Evolutionary conservation across 768 basidiomycete genomes (phyloP), one percentile per base, ranked within the genome.

Genomic region (Lentinula sp.): DNA sequence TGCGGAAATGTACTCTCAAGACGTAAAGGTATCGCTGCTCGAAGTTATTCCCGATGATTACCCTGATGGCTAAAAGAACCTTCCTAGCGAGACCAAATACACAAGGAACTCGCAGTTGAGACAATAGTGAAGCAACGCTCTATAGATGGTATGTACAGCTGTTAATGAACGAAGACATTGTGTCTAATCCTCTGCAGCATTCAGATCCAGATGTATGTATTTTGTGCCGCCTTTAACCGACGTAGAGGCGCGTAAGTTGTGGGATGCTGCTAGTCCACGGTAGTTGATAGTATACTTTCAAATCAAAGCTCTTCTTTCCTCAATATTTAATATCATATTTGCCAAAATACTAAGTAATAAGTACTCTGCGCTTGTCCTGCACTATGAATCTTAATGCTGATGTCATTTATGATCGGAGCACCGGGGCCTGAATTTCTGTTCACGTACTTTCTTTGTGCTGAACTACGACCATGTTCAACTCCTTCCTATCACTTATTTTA

Each of bases 151-250:
- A 63, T 65, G 78, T 45, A 52, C 35, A 42, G 52, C 49, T 62
- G 61, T 60, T 67, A 35, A 54, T 56, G 52, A 57, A 37, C 40
- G 53, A 45, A 55, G 34, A 35, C 40, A 15, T 15, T 49, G 53
- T 13, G 39, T 43, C 62, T 65, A 10, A 15, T 64, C 8, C 48
- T 67, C 28, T 56, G 49, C 57, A 94, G 91, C 88, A 35, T 93
- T 94, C 70, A 80, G 80, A 61, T 81, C 88, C 49, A 86, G 90
- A 54, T 94, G 91, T 75, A 84, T 82, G 69, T 92, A 88, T 70
- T 94, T 92, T 71, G 75, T 79, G 54, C 89, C 89, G 6, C 86
- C 90, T 35, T 65, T 70, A 60, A 76, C 80, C 15, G 86, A 89
- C 67, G 72, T 65, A 42, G 86, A 89, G 63, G 79, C 80, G 5